These are phyloP conservation scores for Talaromyces ruber DNA, from an alignment of 495 filamentous ascomycete species.

Conservation along the genomic window DNA sequence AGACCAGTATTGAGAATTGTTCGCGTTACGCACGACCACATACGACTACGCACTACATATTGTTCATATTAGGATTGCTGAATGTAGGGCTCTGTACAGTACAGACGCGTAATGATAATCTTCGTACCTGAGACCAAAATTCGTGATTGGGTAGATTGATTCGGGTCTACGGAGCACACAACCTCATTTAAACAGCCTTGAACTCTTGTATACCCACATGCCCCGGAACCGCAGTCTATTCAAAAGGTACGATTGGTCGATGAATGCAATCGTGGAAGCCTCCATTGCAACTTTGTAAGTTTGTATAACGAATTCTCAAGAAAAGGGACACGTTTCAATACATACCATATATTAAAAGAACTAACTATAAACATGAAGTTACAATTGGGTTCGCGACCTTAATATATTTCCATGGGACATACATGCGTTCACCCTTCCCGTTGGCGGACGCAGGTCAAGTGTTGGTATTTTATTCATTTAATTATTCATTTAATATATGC, in stretches of 20 bases:
- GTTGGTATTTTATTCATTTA: neutral
- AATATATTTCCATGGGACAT: neutral
- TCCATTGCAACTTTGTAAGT: neutral
- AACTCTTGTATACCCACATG: neutral
- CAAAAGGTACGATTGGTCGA: neutral
- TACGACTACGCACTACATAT: neutral
- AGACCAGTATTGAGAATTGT: neutral
- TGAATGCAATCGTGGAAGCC: neutral
- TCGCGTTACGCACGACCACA: neutral
- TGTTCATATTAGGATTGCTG: neutral
- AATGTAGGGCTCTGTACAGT: neutral
- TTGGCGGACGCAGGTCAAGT: neutral
- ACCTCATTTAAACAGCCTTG: neutral
- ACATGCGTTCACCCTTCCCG: neutral
- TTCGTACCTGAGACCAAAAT: neutral
- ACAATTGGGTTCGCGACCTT: neutral
- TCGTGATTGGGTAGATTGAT: neutral
- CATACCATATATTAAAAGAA: neutral
- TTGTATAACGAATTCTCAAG: neutral
- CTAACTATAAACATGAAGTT: neutral
- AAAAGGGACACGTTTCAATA: neutral
- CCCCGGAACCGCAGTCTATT: neutral
- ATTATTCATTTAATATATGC: no score
- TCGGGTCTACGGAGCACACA: neutral
- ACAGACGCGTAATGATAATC: neutral